A percentile compares a stretch with the other conserved stretches of the same genome.
Conservation (phyloP, 441 rosid species). For the Capsella rubella region DNA sequence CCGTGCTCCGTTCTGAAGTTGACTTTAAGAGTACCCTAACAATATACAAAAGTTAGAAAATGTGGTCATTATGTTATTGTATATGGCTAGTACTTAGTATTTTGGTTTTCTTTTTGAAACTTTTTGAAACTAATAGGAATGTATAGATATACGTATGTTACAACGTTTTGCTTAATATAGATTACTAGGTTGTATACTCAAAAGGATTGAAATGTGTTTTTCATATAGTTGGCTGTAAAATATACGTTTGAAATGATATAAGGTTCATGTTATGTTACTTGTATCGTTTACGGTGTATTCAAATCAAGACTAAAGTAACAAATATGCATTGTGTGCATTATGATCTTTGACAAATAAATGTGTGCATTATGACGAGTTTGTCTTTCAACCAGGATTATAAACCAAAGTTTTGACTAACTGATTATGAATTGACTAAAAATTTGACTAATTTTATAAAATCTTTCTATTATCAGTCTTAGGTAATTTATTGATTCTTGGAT, state of each 20-base stretch:
- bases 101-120: background rate
- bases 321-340: background rate
- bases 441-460: too few species aligned
- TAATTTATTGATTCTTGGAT: too few species aligned
- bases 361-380: constrained; percentile 13
- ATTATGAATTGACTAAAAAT: background rate
- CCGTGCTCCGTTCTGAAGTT: constrained; percentile 68
- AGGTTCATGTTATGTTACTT: background rate
- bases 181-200: too few species aligned
- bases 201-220: constrained; percentile 25
- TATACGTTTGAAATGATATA: background rate
- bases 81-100: constrained; percentile 21
- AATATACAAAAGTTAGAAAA: constrained; percentile 7
- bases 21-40: background rate
- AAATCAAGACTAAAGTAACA: background rate
- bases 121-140: constrained; percentile 6
- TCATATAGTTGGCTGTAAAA: background rate
- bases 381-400: background rate
- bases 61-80: background rate
- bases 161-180: too few species aligned
- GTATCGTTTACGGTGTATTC: constrained; percentile 8
- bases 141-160: background rate
- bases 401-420: background rate
- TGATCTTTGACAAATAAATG: too few species aligned
- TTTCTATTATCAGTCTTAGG: background rate